Conservation (phyloP, 768 basidiomycete genomes). For the Sporobolomyces phaffii region DNA sequence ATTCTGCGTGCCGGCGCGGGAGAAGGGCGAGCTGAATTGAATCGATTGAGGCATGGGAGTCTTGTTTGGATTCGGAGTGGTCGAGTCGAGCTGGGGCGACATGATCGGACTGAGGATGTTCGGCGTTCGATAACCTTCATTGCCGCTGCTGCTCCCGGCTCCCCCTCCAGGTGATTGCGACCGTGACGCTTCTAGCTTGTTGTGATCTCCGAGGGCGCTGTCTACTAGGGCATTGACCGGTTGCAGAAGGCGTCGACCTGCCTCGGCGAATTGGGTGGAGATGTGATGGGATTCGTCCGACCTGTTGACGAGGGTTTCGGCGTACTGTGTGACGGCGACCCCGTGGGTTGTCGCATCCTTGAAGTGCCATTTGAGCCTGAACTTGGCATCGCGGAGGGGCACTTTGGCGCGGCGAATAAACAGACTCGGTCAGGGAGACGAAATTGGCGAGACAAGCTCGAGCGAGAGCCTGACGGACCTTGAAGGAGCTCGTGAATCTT, state of each 20-base stretch:
- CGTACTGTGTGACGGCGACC: background rate
- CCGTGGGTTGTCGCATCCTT: conserved; percentile 27
- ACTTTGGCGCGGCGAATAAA: conserved; percentile 6
- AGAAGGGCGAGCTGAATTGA: conserved; percentile 28
- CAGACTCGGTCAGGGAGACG: background rate
- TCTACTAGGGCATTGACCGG: conserved; percentile 1
- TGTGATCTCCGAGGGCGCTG: background rate
- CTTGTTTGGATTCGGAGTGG: conserved; percentile 16
- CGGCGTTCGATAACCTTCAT: background rate
- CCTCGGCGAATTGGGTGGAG: background rate
- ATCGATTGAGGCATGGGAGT: conserved; percentile 4
- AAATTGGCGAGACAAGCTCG: background rate
- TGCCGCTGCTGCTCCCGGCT: background rate
- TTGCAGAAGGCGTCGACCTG: background rate
- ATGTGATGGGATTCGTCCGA: background rate
- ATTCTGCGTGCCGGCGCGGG: background rate
- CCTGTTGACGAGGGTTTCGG: background rate
- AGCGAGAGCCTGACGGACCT: conserved; percentile 9
- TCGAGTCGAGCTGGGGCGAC: conserved; percentile 10
- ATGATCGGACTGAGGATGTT: conserved; percentile 12
- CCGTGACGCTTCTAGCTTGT: conserved; percentile 3
- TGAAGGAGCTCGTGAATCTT: conserved; percentile 30
- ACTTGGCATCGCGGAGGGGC: conserved; percentile 38
- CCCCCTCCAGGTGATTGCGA: background rate
- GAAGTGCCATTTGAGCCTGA: conserved; percentile 42